Evolutionary conservation across 495 filamentous ascomycete species (phyloP).

Genomic region (Penicillium simplicissimum): DNA sequence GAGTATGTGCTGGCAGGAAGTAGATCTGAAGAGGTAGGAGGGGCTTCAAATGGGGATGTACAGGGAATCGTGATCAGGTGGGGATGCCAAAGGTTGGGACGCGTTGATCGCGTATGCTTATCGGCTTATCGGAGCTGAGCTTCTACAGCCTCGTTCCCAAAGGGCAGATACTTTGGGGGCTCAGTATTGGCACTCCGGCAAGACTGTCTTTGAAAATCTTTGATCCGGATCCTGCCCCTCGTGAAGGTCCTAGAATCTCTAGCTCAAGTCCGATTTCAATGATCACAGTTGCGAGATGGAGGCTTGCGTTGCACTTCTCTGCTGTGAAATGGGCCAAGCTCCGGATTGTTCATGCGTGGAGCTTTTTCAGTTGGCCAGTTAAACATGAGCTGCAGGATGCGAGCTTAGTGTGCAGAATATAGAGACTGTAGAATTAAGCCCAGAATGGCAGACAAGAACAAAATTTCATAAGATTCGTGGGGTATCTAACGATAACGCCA

Average conservation of each 20-base stretch:
- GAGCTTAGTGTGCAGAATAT: not conserved
- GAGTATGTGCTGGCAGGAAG: too few relatives aligned
- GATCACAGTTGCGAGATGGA: too few relatives aligned
- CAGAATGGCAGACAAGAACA: too few relatives aligned
- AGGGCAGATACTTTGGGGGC: too few relatives aligned
- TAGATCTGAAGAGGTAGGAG: not conserved
- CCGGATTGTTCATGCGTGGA: not conserved
- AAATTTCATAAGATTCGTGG: not conserved
- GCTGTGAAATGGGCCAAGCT: conserved; percentile 4
- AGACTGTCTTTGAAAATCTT: too few relatives aligned
- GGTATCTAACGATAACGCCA: not conserved
- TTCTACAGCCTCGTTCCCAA: too few relatives aligned
- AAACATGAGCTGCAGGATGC: not conserved
- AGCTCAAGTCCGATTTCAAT: too few relatives aligned
- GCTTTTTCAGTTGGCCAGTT: not conserved
- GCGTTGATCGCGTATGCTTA: conserved; percentile 3
- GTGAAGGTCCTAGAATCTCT: too few relatives aligned
- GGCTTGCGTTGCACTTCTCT: too few relatives aligned
- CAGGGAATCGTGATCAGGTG: not conserved
- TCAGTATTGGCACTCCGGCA: too few relatives aligned
- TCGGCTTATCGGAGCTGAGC: not conserved
- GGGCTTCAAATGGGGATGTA: not conserved
- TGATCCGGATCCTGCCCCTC: too few relatives aligned
- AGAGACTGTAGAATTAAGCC: not conserved
- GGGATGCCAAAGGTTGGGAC: not conserved